These are phyloP conservation scores for Acer negundo DNA, from an alignment of 345 rosid genomes.

Conservation along the genomic window DNA sequence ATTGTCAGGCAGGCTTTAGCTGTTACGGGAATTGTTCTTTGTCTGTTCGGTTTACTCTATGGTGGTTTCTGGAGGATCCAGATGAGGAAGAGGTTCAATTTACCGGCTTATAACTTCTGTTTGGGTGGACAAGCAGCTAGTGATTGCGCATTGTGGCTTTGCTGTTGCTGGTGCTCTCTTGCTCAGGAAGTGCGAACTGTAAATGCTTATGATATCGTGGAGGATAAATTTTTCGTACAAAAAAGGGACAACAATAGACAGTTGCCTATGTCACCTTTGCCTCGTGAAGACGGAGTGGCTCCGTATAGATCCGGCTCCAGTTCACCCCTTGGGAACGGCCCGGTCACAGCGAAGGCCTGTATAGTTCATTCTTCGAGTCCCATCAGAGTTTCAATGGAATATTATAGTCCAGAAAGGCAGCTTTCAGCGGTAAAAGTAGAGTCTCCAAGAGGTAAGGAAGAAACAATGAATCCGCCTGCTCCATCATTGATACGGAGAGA, in stretches of 20 bases:
- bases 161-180: conserved; percentile 90
- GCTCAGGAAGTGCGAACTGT: conserved; percentile 93
- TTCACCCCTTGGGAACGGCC: conserved; percentile 35
- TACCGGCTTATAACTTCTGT: conserved; percentile 79
- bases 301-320: conserved; percentile 34
- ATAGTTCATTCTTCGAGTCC: conserved; percentile 47
- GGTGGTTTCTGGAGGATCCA: conserved; percentile 99
- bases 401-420: conserved; percentile 45
- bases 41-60: conserved; percentile 77
- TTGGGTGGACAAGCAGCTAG: conserved; percentile 50
- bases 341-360: conserved; percentile 33
- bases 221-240: conserved; percentile 51
- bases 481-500: conserved; percentile 57
- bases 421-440: conserved; percentile 50
- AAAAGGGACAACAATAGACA: conserved; percentile 22
- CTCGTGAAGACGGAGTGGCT: conserved; percentile 45
- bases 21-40: conserved; percentile 71
- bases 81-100: conserved; percentile 77
- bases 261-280: conserved; percentile 45
- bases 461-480: conserved; percentile 66
- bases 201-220: conserved; percentile 65
- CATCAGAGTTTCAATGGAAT: conserved; percentile 44
- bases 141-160: conserved; percentile 82
- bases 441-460: conserved; percentile 39
- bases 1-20: conserved; percentile 60